phyloP scores from a whole-genome alignment of 1,284 basidiomycete genomes.

The Microbotryum silenes-acaulis region DNA sequence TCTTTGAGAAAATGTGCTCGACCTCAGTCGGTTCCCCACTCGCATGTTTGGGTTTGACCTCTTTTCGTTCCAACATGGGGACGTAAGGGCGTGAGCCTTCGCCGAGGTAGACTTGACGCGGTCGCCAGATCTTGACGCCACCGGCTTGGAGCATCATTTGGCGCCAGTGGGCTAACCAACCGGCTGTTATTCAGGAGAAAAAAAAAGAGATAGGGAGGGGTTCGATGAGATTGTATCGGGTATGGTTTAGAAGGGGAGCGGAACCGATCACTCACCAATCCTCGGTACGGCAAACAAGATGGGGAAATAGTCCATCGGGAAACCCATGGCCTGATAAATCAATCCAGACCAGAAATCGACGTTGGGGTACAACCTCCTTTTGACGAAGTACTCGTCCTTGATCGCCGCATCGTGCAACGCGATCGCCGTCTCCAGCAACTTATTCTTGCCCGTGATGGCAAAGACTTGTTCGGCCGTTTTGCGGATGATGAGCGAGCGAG shows the following conservation, averaged over 20 bases:
- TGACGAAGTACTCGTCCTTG: slow-evolving; percentile 76
- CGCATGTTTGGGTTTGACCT: slow-evolving; percentile 46
- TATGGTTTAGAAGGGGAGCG: slow-evolving; percentile 49
- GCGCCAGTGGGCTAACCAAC: slow-evolving; percentile 29
- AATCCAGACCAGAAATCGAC: slow-evolving; percentile 48
- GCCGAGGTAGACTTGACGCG: slow-evolving; percentile 72
- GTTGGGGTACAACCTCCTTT: slow-evolving; percentile 44
- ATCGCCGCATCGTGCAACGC: slow-evolving; percentile 74
- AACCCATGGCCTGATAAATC: slow-evolving; percentile 81
- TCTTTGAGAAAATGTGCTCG: slow-evolving; percentile 28
- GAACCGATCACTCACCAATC: slow-evolving; percentile 53
- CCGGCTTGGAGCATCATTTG: slow-evolving; percentile 80
- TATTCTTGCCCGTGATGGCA: slow-evolving; percentile 65
- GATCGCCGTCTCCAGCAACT: slow-evolving; percentile 76
- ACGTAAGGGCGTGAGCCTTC: slow-evolving; percentile 63
- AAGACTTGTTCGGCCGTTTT: slow-evolving; percentile 42
- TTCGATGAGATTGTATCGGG: slow-evolving; percentile 41
- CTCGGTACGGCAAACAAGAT: slow-evolving; percentile 81
- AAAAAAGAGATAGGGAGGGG: slow-evolving; percentile 63
- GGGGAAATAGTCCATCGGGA: slow-evolving; percentile 83
- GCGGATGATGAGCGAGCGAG: slow-evolving; percentile 75
- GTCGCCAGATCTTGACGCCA: slow-evolving; percentile 84
- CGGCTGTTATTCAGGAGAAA: neutral
- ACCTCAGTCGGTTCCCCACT: slow-evolving; percentile 23
- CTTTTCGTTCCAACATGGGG: slow-evolving; percentile 53